Percentiles rank a stretch among this genome's conserved stretches.
These are phyloP conservation scores for Trichosporon inkin DNA, from an alignment of 1,284 basidiomycete species.

Conservation along the genomic window DNA sequence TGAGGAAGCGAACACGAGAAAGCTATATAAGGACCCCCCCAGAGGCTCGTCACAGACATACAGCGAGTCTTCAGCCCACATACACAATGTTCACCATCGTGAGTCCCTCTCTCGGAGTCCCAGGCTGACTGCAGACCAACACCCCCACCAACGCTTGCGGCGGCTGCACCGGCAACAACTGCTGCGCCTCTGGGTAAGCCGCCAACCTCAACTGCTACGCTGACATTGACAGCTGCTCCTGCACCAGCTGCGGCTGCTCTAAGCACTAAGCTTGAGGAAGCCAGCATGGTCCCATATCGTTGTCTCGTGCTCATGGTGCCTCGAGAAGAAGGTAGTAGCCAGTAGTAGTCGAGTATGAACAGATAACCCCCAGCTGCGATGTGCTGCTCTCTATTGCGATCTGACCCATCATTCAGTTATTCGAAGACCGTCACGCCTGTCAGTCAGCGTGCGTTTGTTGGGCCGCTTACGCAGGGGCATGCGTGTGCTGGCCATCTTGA, in stretches of 20 bases:
- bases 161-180: conserved; percentile 4
- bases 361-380: too few species aligned
- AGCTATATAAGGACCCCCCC: neutral
- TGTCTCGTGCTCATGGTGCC: too few species aligned
- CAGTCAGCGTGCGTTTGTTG: too few species aligned
- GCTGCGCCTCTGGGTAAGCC: conserved; percentile 1
- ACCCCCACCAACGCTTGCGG: neutral
- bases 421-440: too few species aligned
- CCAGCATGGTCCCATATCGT: too few species aligned
- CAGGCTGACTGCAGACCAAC: neutral
- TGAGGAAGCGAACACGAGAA: too few species aligned
- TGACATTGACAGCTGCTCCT: neutral
- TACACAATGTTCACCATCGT: conserved; percentile 6
- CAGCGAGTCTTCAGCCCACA: neutral
- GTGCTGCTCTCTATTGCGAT: too few species aligned
- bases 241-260: conserved; percentile 2
- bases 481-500: too few species aligned
- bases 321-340: too few species aligned
- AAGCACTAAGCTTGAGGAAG: neutral
- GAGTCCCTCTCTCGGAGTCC: neutral
- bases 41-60: neutral
- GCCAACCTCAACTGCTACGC: neutral
- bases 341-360: too few species aligned
- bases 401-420: too few species aligned
- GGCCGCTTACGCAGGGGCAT: too few species aligned